phyloP scores from a whole-genome alignment of 352 stramenopile genomes.

The Phytophthora ramorum region DNA sequence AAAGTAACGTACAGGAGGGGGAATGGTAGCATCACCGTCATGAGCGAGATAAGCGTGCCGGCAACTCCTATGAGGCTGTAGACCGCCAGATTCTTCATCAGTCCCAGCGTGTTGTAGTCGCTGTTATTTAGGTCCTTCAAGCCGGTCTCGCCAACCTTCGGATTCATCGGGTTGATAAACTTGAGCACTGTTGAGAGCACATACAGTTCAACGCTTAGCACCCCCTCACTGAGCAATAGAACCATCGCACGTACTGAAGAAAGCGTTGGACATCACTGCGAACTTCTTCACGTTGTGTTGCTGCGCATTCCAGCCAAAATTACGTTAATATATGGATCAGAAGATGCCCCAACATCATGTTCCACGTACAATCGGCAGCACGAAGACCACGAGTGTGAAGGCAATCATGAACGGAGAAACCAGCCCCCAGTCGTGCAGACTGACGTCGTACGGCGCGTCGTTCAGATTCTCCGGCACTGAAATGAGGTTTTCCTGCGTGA shows the following conservation, averaged over 20 bases:
- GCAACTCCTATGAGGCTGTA: slow-evolving; percentile 68
- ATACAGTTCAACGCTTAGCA: background rate
- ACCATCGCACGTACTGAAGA: slow-evolving; percentile 56
- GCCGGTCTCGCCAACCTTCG: slow-evolving; percentile 39
- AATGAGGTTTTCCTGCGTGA: slow-evolving; percentile 54
- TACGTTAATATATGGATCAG: background rate
- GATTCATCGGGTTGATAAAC: slow-evolving; percentile 73
- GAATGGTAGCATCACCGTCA: slow-evolving; percentile 58
- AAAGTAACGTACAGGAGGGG: slow-evolving; percentile 59
- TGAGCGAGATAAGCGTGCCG: slow-evolving; percentile 67
- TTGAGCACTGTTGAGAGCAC: slow-evolving; percentile 50
- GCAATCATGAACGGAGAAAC: slow-evolving; percentile 59
- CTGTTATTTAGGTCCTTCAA: slow-evolving; percentile 56
- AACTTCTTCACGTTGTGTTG: slow-evolving; percentile 81
- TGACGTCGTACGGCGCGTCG: slow-evolving; percentile 61
- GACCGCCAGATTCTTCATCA: slow-evolving; percentile 72
- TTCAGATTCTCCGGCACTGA: slow-evolving; percentile 51
- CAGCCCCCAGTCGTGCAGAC: slow-evolving; percentile 59
- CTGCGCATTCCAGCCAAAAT: slow-evolving; percentile 17
- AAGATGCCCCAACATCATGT: background rate
- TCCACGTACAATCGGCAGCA: slow-evolving; percentile 53
- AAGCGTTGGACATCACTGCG: slow-evolving; percentile 72
- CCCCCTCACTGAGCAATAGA: background rate
- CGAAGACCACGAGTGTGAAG: slow-evolving; percentile 71
- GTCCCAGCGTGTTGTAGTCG: slow-evolving; percentile 49